These are phyloP conservation scores for Scheffersomyces segobiensis DNA, from an alignment of 1,139 yeast genomes.

Conservation along the genomic window DNA sequence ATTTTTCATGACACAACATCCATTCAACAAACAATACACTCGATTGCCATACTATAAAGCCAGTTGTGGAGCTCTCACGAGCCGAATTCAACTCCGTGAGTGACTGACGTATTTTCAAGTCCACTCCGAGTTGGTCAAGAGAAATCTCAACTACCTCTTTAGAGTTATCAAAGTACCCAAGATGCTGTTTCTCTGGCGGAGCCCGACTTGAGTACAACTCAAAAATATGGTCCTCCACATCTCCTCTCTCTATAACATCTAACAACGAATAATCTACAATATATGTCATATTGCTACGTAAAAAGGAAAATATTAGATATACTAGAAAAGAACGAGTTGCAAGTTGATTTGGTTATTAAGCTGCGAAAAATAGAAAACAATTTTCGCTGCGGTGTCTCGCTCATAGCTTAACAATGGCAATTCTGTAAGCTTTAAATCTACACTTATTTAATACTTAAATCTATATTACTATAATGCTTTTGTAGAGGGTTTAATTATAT, in stretches of 20 bases:
- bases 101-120: constrained; percentile 41
- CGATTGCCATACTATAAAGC: constrained; percentile 66
- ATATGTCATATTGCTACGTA: neutral
- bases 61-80: constrained; percentile 54
- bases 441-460: no score
- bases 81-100: constrained; percentile 41
- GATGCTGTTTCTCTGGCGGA: constrained; percentile 32
- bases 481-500: neutral
- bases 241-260: constrained; percentile 22
- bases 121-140: constrained; percentile 31
- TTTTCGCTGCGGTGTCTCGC: neutral
- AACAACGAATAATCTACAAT: neutral
- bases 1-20: constrained; percentile 30
- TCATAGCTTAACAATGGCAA: no score
- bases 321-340: neutral
- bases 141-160: constrained; percentile 28
- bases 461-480: neutral
- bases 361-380: neutral
- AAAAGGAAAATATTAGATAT: neutral
- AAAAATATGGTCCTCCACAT: constrained; percentile 48
- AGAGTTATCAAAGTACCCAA: constrained; percentile 51
- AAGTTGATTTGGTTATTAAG: neutral
- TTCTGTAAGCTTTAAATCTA: no score
- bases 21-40: constrained; percentile 56
- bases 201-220: constrained; percentile 44